Evolutionary conservation across 805 yeast genomes (phyloP).

Genomic region (Candida taoyuanica): DNA sequence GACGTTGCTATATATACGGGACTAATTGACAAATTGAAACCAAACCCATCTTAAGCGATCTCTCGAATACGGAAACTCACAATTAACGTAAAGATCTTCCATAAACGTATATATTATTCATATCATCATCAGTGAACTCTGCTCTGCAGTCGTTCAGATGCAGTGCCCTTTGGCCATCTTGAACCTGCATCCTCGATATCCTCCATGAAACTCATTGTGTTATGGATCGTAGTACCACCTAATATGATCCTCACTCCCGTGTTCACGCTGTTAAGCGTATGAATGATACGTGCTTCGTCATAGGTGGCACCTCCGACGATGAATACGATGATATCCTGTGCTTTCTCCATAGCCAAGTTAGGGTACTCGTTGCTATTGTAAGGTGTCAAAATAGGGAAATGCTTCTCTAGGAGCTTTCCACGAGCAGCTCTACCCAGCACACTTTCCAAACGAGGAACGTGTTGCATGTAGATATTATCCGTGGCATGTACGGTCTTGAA

Average conservation of each 20-base stretch:
- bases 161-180: constrained; percentile 30
- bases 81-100: too few relatives aligned
- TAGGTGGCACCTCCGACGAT: constrained; percentile 87
- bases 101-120: background rate
- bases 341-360: constrained; percentile 29
- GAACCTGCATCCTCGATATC: constrained; percentile 34
- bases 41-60: too few relatives aligned
- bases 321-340: constrained; percentile 67
- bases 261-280: constrained; percentile 55
- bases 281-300: constrained; percentile 84
- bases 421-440: constrained; percentile 32
- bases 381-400: constrained; percentile 43
- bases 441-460: constrained; percentile 63
- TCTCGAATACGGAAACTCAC: too few relatives aligned
- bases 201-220: constrained; percentile 34
- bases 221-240: constrained; percentile 73
- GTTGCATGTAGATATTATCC: constrained; percentile 87
- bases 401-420: constrained; percentile 30
- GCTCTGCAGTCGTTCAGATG: constrained; percentile 12
- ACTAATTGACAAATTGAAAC: too few relatives aligned
- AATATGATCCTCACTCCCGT: constrained; percentile 61
- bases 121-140: constrained; percentile 4
- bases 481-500: constrained; percentile 36
- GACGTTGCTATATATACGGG: too few relatives aligned
- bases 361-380: constrained; percentile 13